Evolutionary conservation across 768 basidiomycete species (phyloP).

Genomic region (Suillus subalutaceus): DNA sequence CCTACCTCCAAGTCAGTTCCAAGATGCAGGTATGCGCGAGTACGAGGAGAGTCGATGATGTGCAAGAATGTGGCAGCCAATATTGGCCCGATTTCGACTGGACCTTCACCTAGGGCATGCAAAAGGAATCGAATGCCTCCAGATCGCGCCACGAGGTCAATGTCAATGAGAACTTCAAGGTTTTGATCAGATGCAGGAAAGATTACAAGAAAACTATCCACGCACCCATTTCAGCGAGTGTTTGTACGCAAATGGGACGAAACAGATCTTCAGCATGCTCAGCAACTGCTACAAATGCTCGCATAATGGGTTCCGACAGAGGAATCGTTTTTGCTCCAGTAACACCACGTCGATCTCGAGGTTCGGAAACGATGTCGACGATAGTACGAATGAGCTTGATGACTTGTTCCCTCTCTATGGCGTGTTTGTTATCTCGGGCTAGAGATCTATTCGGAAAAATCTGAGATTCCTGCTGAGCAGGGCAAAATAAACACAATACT

Average conservation of each 20-base stretch:
- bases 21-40: slow-evolving; percentile 73
- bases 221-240: slow-evolving; percentile 87
- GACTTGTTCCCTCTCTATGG: slow-evolving; percentile 88
- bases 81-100: slow-evolving; percentile 76
- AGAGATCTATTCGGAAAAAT: slow-evolving; percentile 59
- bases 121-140: slow-evolving; percentile 87
- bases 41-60: slow-evolving; percentile 83
- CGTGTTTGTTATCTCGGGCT: slow-evolving; percentile 80
- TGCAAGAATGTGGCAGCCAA: slow-evolving; percentile 81
- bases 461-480: slow-evolving; percentile 9
- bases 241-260: slow-evolving; percentile 79
- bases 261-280: slow-evolving; percentile 94
- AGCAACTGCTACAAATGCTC: slow-evolving; percentile 90
- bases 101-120: slow-evolving; percentile 88
- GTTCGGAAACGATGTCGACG: slow-evolving; percentile 73
- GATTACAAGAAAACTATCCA: slow-evolving; percentile 13
- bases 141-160: slow-evolving; percentile 76
- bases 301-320: slow-evolving; percentile 75
- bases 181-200: slow-evolving; percentile 15
- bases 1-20: slow-evolving; percentile 89
- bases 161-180: slow-evolving; percentile 79
- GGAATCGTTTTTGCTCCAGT: slow-evolving; percentile 51
- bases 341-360: slow-evolving; percentile 44
- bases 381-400: slow-evolving; percentile 87
- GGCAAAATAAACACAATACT: slow-evolving; percentile 48